Percentiles rank a stretch among this genome's conserved stretches.
Conservation (phyloP, 148 eudicot genomes). For the Vaccinium corymbosum region DNA sequence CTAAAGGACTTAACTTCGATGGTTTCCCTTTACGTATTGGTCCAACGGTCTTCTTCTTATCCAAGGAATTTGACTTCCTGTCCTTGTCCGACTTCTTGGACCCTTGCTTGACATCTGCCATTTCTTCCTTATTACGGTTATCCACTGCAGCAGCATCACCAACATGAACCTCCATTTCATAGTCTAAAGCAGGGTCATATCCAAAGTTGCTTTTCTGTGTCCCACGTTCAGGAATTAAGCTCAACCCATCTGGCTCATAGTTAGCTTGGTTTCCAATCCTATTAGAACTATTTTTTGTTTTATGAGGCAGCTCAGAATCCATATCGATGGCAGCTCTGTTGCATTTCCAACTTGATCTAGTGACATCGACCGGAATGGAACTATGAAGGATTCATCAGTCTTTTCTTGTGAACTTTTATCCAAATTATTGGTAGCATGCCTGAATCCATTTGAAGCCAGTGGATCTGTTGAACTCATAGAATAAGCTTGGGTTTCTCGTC, state of each 20-base stretch:
- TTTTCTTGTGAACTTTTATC: slow-evolving; percentile 28
- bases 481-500: slow-evolving; percentile 38
- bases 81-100: slow-evolving; percentile 52
- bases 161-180: slow-evolving; percentile 54
- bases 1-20: slow-evolving; percentile 67
- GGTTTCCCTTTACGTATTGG: slow-evolving; percentile 59
- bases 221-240: slow-evolving; percentile 72
- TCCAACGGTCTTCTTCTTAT: slow-evolving; percentile 47
- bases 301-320: slow-evolving; percentile 58
- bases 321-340: slow-evolving; percentile 49
- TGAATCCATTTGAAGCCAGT: slow-evolving; percentile 42
- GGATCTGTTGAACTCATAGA: slow-evolving; percentile 48
- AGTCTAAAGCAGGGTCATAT: slow-evolving; percentile 69
- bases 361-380: slow-evolving; percentile 59
- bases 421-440: slow-evolving; percentile 29
- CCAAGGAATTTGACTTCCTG: slow-evolving; percentile 36
- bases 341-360: slow-evolving; percentile 45
- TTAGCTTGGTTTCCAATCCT: slow-evolving; percentile 26
- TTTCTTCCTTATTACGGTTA: slow-evolving; percentile 33
- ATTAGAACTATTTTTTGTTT: slow-evolving; percentile 32
- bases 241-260: slow-evolving; percentile 73
- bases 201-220: slow-evolving; percentile 37
- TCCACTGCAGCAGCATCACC: slow-evolving; percentile 28
- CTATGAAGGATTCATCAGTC: slow-evolving; percentile 71
- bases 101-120: slow-evolving; percentile 39